Conservation (phyloP, 2,329 filamentous ascomycete genomes). For the Capronia epimyces region DNA sequence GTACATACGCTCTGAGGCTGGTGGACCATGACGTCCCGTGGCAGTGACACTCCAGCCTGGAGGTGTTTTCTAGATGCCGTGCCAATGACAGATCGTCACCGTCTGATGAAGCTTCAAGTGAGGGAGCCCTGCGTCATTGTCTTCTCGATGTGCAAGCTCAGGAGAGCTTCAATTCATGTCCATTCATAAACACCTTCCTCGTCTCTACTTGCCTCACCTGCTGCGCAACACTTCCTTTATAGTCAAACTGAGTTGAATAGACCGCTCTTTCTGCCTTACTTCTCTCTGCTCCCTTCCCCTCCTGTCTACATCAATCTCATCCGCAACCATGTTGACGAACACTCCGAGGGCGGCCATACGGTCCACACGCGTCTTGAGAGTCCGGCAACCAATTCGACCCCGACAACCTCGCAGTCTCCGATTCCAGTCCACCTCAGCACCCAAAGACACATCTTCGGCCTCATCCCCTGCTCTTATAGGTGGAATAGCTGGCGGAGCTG, state of each 20-base stretch:
- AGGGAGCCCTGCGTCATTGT: constrained; percentile 1
- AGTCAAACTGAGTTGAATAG: too few relatives aligned
- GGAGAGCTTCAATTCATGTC: neutral
- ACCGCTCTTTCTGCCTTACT: neutral
- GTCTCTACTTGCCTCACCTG: neutral
- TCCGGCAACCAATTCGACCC: constrained; percentile 8
- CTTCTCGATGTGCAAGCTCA: neutral
- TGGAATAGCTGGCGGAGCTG: constrained; percentile 46
- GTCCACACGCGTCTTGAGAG: constrained; percentile 15
- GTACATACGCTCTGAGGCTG: neutral
- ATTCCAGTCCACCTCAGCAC: constrained; percentile 15
- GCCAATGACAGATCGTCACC: neutral
- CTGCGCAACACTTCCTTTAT: too few relatives aligned
- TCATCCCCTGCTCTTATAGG: constrained; percentile 40
- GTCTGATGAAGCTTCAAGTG: neutral
- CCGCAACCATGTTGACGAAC: constrained; percentile 14
- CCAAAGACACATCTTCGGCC: constrained; percentile 5
- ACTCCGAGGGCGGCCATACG: constrained; percentile 18
- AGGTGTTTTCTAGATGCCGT: neutral
- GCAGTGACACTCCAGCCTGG: neutral
- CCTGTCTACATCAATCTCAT: neutral
- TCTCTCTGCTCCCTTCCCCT: neutral
- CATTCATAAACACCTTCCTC: neutral
- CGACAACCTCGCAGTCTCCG: constrained; percentile 10
- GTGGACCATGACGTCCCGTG: constrained; percentile 1